Evolutionary conservation across 2,329 filamentous ascomycete species (phyloP).

Genomic region (Trichoderma atroviride): DNA sequence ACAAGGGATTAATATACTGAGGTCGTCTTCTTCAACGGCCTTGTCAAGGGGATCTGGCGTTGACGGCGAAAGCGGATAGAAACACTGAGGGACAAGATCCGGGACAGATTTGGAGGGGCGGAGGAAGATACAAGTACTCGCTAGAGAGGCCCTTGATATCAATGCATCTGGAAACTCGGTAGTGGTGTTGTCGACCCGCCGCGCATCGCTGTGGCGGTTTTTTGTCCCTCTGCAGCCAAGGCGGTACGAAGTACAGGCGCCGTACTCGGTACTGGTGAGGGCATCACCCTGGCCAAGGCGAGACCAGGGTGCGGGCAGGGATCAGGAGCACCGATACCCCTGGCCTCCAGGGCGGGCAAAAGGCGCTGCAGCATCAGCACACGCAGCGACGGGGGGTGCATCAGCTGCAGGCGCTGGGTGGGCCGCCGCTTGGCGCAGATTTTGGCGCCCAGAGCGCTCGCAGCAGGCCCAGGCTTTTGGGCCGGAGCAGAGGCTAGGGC

Average conservation of each 20-base stretch:
- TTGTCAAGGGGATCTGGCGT: constrained; percentile 19
- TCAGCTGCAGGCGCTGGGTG: constrained; percentile 27
- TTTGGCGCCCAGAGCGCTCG: constrained; percentile 16
- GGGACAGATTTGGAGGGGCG: constrained; percentile 24
- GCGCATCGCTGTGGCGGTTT: constrained; percentile 26
- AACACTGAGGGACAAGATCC: constrained; percentile 24
- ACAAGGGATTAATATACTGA: constrained; percentile 16
- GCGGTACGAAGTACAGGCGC: neutral
- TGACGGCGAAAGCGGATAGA: constrained; percentile 16
- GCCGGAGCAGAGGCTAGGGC: constrained; percentile 21
- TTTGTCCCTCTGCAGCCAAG: neutral
- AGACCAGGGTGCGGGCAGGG: constrained; percentile 13
- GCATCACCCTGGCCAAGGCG: constrained; percentile 8
- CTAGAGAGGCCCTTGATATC: constrained; percentile 23
- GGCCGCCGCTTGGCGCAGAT: constrained; percentile 16
- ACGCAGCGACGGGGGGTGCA: constrained; percentile 26
- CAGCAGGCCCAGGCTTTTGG: constrained; percentile 13
- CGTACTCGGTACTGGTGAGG: constrained; percentile 22
- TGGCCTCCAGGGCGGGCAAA: constrained; percentile 24
- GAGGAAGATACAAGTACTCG: constrained; percentile 28
- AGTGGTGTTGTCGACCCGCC: constrained; percentile 28
- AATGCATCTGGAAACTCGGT: constrained; percentile 24
- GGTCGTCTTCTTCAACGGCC: constrained; percentile 1
- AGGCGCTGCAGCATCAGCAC: constrained; percentile 16
- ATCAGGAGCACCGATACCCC: constrained; percentile 25